Percentiles rank a stretch among this genome's conserved stretches.
phyloP scores from a whole-genome alignment of 306 rosid species.

The Vachellia pachyceras region DNA sequence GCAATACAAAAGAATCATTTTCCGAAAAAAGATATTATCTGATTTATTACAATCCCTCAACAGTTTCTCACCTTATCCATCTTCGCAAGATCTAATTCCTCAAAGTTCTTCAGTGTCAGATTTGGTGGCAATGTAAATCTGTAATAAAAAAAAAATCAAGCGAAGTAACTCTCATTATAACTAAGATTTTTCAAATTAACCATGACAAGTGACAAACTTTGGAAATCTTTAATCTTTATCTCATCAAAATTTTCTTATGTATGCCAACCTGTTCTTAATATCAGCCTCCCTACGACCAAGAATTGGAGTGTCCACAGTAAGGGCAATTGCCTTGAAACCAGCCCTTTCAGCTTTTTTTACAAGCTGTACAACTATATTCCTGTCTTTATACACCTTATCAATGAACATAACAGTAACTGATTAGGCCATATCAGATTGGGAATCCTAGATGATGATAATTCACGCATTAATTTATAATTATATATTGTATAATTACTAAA shows the following conservation, averaged over 20 bases:
- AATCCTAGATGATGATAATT: slow-evolving; percentile 1
- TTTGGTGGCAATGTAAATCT: slow-evolving; percentile 81
- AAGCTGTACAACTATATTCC: slow-evolving; percentile 78
- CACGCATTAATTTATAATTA: background rate
- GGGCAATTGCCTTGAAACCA: slow-evolving; percentile 95
- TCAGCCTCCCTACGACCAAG: slow-evolving; percentile 98
- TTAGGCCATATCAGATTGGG: slow-evolving; percentile 16
- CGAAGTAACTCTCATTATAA: background rate
- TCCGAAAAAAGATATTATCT: background rate
- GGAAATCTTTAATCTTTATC: background rate
- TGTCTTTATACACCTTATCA: slow-evolving; percentile 73
- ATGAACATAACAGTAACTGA: background rate
- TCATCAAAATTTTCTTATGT: background rate
- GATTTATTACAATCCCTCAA: slow-evolving; percentile 26
- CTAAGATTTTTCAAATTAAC: slow-evolving; percentile 22
- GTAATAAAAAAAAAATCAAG: slow-evolving; percentile 41
- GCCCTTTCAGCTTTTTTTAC: slow-evolving; percentile 96
- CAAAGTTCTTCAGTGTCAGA: slow-evolving; percentile 81
- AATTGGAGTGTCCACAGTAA: slow-evolving; percentile 90
- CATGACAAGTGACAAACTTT: background rate
- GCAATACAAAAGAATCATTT: background rate
- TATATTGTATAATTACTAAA: slow-evolving; percentile 1
- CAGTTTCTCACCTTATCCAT: slow-evolving; percentile 57
- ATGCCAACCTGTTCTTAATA: slow-evolving; percentile 84
- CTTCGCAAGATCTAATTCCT: slow-evolving; percentile 75